These are phyloP conservation scores for Coprinopsis marcescibilis DNA, from an alignment of 768 basidiomycete genomes.

Conservation along the genomic window DNA sequence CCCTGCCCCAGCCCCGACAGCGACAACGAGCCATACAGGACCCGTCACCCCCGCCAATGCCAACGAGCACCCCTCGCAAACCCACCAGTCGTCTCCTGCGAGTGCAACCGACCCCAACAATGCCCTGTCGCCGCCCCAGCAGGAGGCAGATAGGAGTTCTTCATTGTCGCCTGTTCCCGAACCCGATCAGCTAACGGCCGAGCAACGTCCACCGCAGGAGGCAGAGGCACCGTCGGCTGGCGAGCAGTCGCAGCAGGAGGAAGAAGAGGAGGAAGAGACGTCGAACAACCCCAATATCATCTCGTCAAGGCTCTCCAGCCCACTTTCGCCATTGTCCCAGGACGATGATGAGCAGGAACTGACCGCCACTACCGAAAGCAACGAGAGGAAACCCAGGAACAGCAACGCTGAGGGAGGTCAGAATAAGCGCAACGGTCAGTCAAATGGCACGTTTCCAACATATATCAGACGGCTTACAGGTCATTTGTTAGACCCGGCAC, in stretches of 20 bases:
- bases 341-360: constrained; percentile 35
- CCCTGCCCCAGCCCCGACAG: not conserved
- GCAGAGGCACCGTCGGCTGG: constrained; percentile 19
- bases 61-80: not conserved
- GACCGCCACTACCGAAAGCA: constrained; percentile 14
- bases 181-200: constrained; percentile 30
- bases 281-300: constrained; percentile 11
- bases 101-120: not conserved
- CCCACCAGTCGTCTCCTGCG: not conserved
- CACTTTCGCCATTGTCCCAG: constrained; percentile 65
- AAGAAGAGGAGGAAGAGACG: constrained; percentile 34
- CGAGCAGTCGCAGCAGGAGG: constrained; percentile 27
- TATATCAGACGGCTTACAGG: no score
- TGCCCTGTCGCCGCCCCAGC: constrained; percentile 14
- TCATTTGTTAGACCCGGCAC: not conserved
- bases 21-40: not conserved
- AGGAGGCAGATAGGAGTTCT: constrained; percentile 43
- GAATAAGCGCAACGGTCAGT: no score
- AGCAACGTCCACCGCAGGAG: constrained; percentile 11
- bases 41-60: not conserved
- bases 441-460: no score
- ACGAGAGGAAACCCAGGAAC: constrained; percentile 13
- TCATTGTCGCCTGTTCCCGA: constrained; percentile 54
- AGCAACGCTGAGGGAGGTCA: no score
- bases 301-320: constrained; percentile 56